phyloP scores from a whole-genome alignment of 2,329 filamentous ascomycete genomes.

The Claviceps capensis region DNA sequence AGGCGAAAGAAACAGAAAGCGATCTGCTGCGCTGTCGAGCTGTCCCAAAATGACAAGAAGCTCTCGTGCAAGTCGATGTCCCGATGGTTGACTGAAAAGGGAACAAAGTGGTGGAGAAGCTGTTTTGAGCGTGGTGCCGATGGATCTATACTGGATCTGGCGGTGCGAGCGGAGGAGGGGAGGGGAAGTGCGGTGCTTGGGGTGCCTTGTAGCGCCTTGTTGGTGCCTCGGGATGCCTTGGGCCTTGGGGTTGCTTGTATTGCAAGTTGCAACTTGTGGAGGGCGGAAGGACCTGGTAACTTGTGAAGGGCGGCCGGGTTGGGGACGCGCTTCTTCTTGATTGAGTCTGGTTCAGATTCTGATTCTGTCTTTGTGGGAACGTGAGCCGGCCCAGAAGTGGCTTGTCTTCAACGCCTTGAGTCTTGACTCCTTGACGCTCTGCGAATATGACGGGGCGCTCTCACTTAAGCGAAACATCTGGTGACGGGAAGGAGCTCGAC shows the following conservation, averaged over 20 bases:
- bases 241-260: background rate
- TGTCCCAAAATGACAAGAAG: constrained; percentile 17
- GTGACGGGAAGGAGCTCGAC: background rate
- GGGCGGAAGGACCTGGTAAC: background rate
- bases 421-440: background rate
- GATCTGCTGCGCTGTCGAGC: constrained; percentile 3
- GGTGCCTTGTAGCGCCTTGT: constrained; percentile 21
- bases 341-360: constrained; percentile 18
- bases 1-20: background rate
- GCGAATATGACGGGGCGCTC: constrained; percentile 3
- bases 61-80: constrained; percentile 10
- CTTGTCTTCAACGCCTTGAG: too few species aligned
- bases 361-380: too few species aligned
- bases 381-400: constrained; percentile 1
- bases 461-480: constrained; percentile 1
- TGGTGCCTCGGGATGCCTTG: background rate
- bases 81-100: constrained; percentile 26
- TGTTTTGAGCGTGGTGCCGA: constrained; percentile 53
- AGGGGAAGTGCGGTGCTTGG: constrained; percentile 25
- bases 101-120: constrained; percentile 45
- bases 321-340: constrained; percentile 21
- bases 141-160: constrained; percentile 54
- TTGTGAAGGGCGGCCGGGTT: background rate
- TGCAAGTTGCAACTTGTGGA: background rate
- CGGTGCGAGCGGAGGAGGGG: constrained; percentile 33